phyloP scores from a whole-genome alignment of 108 stramenopile species.

The Seminavis robusta region DNA sequence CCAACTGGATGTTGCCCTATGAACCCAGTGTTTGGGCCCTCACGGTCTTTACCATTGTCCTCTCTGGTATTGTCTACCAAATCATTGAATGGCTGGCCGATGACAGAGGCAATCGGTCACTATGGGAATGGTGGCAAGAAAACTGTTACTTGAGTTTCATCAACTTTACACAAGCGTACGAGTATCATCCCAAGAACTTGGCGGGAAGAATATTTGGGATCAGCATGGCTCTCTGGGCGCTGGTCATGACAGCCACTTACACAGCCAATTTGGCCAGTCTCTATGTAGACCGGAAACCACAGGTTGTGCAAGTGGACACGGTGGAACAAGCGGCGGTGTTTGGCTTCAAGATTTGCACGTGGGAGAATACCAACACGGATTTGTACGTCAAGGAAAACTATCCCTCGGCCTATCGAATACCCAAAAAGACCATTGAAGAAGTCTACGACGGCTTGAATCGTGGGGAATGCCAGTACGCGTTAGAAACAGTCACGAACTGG shows the following conservation, averaged over 20 bases:
- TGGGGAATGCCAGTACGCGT: slow-evolving; percentile 21
- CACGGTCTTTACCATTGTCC: slow-evolving; percentile 18
- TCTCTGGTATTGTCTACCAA: slow-evolving; percentile 18
- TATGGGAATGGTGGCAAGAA: too few relatives aligned
- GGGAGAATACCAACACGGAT: neutral
- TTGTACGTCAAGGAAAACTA: slow-evolving; percentile 9
- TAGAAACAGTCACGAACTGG: slow-evolving; percentile 7
- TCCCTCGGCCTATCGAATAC: slow-evolving; percentile 13
- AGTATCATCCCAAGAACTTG: too few relatives aligned
- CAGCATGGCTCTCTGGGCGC: slow-evolving; percentile 27
- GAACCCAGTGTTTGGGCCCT: slow-evolving; percentile 17
- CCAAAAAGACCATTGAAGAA: too few relatives aligned
- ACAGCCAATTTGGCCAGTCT: slow-evolving; percentile 38
- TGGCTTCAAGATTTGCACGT: slow-evolving; percentile 16
- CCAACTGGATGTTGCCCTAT: slow-evolving; percentile 19
- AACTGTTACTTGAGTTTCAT: slow-evolving; percentile 8
- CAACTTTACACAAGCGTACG: slow-evolving; percentile 1
- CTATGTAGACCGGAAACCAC: slow-evolving; percentile 14
- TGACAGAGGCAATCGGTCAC: neutral
- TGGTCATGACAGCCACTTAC: slow-evolving; percentile 31
- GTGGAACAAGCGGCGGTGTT: slow-evolving; percentile 13
- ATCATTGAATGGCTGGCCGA: slow-evolving; percentile 15
- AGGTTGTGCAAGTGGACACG: slow-evolving; percentile 9
- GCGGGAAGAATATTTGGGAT: slow-evolving; percentile 13
- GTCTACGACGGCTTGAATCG: slow-evolving; percentile 16